Evolutionary conservation across 768 basidiomycete genomes (phyloP), one percentile per base, ranked within the genome.

Genomic region (Sporobolomyces pararoseus): DNA sequence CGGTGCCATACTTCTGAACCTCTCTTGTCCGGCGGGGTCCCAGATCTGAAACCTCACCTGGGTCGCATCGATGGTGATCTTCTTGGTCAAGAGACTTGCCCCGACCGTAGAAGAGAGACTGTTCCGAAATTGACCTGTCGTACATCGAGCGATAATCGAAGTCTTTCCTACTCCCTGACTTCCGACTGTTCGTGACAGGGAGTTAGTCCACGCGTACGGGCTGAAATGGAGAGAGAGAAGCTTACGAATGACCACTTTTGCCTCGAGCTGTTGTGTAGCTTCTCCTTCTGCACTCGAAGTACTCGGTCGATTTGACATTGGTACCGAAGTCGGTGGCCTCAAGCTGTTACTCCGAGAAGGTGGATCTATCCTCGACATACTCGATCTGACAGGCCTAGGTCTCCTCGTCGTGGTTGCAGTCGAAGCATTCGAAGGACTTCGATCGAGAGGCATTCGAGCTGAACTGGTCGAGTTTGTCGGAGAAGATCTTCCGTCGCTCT

Each of bases 231-330:
- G 42, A 42, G 13, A 46, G 5, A 31, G n/a, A 80, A 89, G 91
- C 82, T 89, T 91, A 89, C 93, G 91, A 76, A 95, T 86, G 78
- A 95, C 91, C 79, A 94, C 90, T 86, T 94, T 94, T 79, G 89
- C 89, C 83, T 95, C 91, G 80, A 94, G 66, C 35, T 71, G 67
- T n/a, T 71, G 54, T 13, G 59, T 46, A 27, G 52, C 49, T 19
- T 46, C 64, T 2, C 44, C 59, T 49, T 61, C 59, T 6, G 59
- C 46, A 39, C 59, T 61, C 46, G 59, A 61, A 7, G 59, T 61
- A 47, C 59, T 61, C 16, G 29, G 9, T 5, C 50, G 44, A 17
- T 23, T 52, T 44, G 39, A 39, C 35, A 50, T 50, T 4, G 49
- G 31, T 25, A 42, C 47, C 9, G 37, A 39, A 5, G 50, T 14